Evolutionary conservation across 345 rosid genomes (phyloP).

Genomic region (Hibiscus syriacus): DNA sequence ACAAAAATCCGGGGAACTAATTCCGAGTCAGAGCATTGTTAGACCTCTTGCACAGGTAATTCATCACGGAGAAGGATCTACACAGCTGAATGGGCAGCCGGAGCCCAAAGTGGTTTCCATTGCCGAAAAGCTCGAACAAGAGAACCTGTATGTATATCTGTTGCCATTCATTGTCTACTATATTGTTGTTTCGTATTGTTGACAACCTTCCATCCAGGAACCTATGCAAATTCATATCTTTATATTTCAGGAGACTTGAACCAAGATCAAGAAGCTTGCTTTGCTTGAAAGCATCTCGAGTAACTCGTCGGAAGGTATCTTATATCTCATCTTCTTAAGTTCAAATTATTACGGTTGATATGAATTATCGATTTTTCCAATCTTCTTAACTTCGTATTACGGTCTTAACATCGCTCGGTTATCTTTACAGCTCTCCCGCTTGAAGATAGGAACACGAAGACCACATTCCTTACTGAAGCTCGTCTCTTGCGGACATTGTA

Average conservation of each 20-base stretch:
- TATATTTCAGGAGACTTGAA: conserved; percentile 71
- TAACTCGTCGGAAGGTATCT: conserved; percentile 60
- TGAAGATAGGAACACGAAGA: conserved; percentile 50
- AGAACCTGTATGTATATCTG: conserved; percentile 63
- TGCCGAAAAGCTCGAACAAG: conserved; percentile 94
- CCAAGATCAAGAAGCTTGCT: conserved; percentile 78
- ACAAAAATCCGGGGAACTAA: conserved; percentile 39
- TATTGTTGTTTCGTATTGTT: not conserved
- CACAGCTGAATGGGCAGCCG: conserved; percentile 58
- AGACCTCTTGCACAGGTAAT: conserved; percentile 81
- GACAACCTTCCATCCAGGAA: not conserved
- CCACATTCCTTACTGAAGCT: conserved; percentile 63
- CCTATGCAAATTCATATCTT: conserved; percentile 4
- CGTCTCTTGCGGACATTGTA: conserved; percentile 62
- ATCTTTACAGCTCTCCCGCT: conserved; percentile 46
- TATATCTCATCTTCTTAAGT: not conserved
- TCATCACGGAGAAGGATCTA: conserved; percentile 76
- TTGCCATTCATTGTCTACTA: not conserved
- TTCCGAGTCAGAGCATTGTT: conserved; percentile 69
- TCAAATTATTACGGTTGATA: not conserved
- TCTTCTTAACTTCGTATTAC: not conserved
- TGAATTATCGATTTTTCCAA: not conserved
- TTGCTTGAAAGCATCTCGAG: conserved; percentile 74
- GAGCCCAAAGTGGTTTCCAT: conserved; percentile 73
- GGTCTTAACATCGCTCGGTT: not conserved